phyloP scores from a whole-genome alignment of 2,329 filamentous ascomycete genomes.

The Hirsutella rhossiliensis region DNA sequence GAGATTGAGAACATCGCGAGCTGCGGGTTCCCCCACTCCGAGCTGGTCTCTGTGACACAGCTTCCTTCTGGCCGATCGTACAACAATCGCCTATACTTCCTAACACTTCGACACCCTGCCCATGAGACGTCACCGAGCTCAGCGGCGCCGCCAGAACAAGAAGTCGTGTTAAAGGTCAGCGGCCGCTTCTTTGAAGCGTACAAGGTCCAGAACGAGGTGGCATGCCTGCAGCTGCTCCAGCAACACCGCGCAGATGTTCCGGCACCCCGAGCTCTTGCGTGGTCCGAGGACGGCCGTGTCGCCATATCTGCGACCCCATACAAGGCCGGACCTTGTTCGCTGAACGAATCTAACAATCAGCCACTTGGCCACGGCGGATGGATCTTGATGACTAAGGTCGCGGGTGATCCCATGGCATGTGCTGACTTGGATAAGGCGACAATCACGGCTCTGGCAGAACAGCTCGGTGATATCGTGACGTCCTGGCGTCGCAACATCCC shows the following conservation, averaged over 20 bases:
- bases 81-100: constrained; percentile 12
- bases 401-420: constrained; percentile 5
- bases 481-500: constrained; percentile 9
- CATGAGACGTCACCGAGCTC: not conserved
- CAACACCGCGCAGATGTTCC: constrained; percentile 9
- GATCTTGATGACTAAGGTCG: constrained; percentile 9
- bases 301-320: not conserved
- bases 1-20: constrained; percentile 5
- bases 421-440: constrained; percentile 4
- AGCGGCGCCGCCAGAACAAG: not conserved
- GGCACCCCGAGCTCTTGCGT: constrained; percentile 7
- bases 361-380: constrained; percentile 6
- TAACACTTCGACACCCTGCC: constrained; percentile 3
- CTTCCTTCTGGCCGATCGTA: constrained; percentile 8
- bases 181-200: constrained; percentile 8
- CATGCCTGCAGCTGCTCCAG: constrained; percentile 7
- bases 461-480: constrained; percentile 8
- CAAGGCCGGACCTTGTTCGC: not conserved
- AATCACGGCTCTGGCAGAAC: constrained; percentile 3
- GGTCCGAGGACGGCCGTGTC: constrained; percentile 9
- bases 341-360: not conserved
- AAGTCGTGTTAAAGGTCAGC: constrained; percentile 11
- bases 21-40: constrained; percentile 4
- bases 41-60: constrained; percentile 3
- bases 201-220: constrained; percentile 7